Evolutionary conservation across 768 basidiomycete genomes (phyloP).

Genomic region (Boletellus sp.): DNA sequence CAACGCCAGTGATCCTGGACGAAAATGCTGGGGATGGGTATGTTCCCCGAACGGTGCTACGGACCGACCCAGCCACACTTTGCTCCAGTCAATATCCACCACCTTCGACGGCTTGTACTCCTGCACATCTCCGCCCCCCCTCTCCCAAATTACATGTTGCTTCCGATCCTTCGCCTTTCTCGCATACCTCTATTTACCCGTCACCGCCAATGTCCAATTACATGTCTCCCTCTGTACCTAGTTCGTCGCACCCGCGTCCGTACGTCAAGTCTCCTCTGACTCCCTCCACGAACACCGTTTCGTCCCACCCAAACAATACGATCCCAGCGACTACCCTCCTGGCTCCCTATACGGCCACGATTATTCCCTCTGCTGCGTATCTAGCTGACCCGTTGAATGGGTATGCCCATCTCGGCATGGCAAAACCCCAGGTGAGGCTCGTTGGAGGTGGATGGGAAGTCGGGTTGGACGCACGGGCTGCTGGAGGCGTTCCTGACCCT

Average conservation of each 20-base stretch:
- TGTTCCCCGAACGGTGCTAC: slow-evolving; percentile 25
- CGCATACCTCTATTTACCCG: slow-evolving; percentile 19
- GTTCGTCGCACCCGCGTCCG: slow-evolving; percentile 16
- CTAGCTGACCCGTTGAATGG: slow-evolving; percentile 78
- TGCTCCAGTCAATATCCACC: slow-evolving; percentile 5
- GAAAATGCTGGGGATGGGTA: slow-evolving; percentile 21
- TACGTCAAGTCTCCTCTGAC: slow-evolving; percentile 29
- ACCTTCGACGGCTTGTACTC: slow-evolving; percentile 16
- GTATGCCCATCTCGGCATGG: slow-evolving; percentile 79
- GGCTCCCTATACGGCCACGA: slow-evolving; percentile 57
- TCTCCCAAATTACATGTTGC: slow-evolving; percentile 27
- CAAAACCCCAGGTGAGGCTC: slow-evolving; percentile 80
- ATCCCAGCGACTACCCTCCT: slow-evolving; percentile 56
- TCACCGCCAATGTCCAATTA: slow-evolving; percentile 27
- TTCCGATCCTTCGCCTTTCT: slow-evolving; percentile 19
- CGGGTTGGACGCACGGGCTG: slow-evolving; percentile 74
- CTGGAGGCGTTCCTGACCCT: slow-evolving; percentile 44
- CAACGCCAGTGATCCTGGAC: slow-evolving; percentile 35
- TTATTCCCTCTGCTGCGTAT: slow-evolving; percentile 67
- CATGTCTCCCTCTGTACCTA: slow-evolving; percentile 19
- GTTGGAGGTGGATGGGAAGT: slow-evolving; percentile 74
- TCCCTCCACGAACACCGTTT: slow-evolving; percentile 36
- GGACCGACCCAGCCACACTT: slow-evolving; percentile 9
- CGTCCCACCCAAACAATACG: slow-evolving; percentile 50
- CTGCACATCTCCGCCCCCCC: slow-evolving; percentile 28